Evolutionary conservation across 108 stramenopile species (phyloP).

Genomic region (Cyclotella choctawhatcheeana): DNA sequence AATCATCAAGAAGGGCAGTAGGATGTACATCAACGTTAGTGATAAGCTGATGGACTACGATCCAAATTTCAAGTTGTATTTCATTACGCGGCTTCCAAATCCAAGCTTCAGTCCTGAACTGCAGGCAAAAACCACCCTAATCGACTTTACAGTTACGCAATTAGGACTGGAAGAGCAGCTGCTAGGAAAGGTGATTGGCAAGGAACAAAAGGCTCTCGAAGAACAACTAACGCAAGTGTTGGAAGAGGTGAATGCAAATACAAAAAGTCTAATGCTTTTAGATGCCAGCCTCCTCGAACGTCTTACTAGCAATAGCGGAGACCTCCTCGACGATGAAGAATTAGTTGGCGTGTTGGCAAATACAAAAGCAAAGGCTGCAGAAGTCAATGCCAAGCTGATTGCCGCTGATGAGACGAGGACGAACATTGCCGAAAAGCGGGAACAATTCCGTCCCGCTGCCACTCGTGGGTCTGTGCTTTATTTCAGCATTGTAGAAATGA

Average conservation of each 20-base stretch:
- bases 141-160: conserved; percentile 93
- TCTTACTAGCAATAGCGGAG: conserved; percentile 85
- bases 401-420: conserved; percentile 89
- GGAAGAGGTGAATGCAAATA: conserved; percentile 91
- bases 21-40: conserved; percentile 78
- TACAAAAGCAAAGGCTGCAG: conserved; percentile 92
- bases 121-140: conserved; percentile 93
- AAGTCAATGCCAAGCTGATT: conserved; percentile 85
- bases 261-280: conserved; percentile 81
- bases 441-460: conserved; percentile 92
- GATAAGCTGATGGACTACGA: conserved; percentile 93
- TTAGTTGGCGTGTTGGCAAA: conserved; percentile 88
- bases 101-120: conserved; percentile 91
- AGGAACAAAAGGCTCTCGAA: conserved; percentile 92
- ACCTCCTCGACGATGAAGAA: conserved; percentile 91
- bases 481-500: conserved; percentile 93
- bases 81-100: conserved; percentile 92
- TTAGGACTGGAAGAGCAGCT: conserved; percentile 94
- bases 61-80: conserved; percentile 85
- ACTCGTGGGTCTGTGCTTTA: conserved; percentile 90
- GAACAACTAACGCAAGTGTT: conserved; percentile 92
- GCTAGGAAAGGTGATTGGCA: conserved; percentile 88
- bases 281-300: conserved; percentile 88
- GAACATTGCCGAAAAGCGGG: conserved; percentile 90
- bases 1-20: conserved; percentile 81